Evolutionary conservation across 495 filamentous ascomycete genomes (phyloP).

Genomic region (Lichenothelia convexa): DNA sequence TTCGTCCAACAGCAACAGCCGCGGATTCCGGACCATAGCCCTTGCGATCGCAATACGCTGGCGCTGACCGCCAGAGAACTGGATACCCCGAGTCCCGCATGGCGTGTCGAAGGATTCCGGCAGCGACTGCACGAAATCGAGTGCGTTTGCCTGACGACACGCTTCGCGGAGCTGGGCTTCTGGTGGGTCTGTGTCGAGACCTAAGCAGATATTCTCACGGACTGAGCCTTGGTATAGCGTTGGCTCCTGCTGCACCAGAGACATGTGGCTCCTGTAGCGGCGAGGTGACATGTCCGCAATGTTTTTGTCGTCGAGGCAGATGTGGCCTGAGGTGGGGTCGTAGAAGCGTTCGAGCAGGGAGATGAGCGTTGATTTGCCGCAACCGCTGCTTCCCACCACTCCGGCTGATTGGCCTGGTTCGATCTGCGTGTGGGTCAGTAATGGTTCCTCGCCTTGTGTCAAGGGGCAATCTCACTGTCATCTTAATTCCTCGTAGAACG

Average conservation of each 20-base stretch:
- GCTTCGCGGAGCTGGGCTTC: constrained; percentile 12
- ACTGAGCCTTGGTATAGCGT: constrained; percentile 4
- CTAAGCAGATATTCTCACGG: constrained; percentile 6
- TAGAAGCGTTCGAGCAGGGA: constrained; percentile 13
- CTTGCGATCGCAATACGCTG: constrained; percentile 8
- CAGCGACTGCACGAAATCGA: constrained; percentile 20
- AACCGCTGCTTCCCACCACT: background rate
- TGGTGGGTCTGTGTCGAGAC: constrained; percentile 2
- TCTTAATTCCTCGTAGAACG: constrained; percentile 4
- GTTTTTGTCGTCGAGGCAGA: constrained; percentile 2
- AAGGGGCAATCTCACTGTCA: background rate
- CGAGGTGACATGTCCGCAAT: background rate
- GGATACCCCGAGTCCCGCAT: constrained; percentile 1
- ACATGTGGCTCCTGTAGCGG: background rate
- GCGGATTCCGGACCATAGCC: constrained; percentile 4
- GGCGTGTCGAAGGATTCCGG: constrained; percentile 17
- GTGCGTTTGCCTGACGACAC: constrained; percentile 18
- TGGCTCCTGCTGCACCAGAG: constrained; percentile 7
- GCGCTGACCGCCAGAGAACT: constrained; percentile 6
- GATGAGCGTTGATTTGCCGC: background rate
- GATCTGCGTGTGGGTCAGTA: background rate
- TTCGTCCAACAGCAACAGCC: constrained; percentile 6
- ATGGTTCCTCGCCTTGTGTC: background rate
- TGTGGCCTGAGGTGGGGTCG: constrained; percentile 11
- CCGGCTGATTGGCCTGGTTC: constrained; percentile 1